A percentile compares a stretch with the other conserved stretches of the same genome.
phyloP scores from a whole-genome alignment of 805 yeast species.

The Candida endomychidarum region DNA sequence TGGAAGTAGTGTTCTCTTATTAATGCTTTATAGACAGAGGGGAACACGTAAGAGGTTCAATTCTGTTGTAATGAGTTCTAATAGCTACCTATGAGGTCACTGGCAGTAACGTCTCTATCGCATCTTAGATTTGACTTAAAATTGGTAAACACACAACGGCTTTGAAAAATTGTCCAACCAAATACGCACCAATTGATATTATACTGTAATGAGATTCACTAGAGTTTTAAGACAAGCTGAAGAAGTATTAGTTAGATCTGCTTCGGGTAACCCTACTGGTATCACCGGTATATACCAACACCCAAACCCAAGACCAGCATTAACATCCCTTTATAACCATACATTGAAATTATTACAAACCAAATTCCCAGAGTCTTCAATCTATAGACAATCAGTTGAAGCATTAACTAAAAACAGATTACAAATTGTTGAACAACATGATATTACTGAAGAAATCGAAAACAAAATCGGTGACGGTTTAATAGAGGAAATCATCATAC shows the following conservation, averaged over 20 bases:
- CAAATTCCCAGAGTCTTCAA: conserved; percentile 69
- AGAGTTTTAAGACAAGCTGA: conserved; percentile 42
- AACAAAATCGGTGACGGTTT: conserved; percentile 75
- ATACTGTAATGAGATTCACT: conserved; percentile 37
- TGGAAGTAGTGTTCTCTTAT: too few relatives aligned
- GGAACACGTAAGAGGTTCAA: too few relatives aligned
- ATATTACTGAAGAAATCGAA: conserved; percentile 66
- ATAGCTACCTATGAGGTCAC: too few relatives aligned
- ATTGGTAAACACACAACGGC: not conserved
- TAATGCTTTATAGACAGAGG: too few relatives aligned
- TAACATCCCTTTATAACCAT: conserved; percentile 66
- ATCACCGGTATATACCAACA: conserved; percentile 75
- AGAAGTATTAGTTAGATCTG: conserved; percentile 57
- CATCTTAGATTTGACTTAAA: too few relatives aligned
- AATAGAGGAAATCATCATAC: conserved; percentile 78
- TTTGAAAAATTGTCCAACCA: conserved; percentile 16
- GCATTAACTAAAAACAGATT: conserved; percentile 69
- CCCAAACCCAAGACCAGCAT: conserved; percentile 81
- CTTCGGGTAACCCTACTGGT: conserved; percentile 75
- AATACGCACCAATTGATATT: conserved; percentile 10
- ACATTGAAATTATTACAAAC: conserved; percentile 59
- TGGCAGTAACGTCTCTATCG: not conserved
- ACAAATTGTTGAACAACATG: conserved; percentile 61
- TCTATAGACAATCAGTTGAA: conserved; percentile 74
- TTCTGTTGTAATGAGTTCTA: too few relatives aligned